Percentiles rank a stretch among this genome's conserved stretches.
phyloP scores from a whole-genome alignment of 139 green algal species.

The Picochlorum sp. region DNA sequence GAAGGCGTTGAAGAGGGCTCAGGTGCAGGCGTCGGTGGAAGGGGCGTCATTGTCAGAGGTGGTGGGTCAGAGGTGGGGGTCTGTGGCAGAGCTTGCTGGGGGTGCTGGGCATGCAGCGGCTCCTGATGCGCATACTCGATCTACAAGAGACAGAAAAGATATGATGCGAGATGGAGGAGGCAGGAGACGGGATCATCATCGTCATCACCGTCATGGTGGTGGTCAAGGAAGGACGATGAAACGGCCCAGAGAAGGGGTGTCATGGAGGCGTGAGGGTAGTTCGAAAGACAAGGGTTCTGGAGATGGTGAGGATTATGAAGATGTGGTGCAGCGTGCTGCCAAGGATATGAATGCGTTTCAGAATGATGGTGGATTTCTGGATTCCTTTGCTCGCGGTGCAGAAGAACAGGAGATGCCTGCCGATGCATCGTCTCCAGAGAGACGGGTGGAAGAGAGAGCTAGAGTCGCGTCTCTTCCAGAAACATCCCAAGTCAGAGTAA shows the following conservation, averaged over 20 bases:
- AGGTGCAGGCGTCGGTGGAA: conserved; percentile 58
- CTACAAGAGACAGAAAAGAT: conserved; percentile 4
- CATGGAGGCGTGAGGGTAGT: not conserved
- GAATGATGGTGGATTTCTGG: conserved; percentile 66
- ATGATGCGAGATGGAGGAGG: not conserved
- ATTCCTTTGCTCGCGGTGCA: conserved; percentile 20
- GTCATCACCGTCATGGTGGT: not conserved
- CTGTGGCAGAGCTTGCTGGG: conserved; percentile 40
- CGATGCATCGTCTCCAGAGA: not conserved
- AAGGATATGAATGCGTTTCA: conserved; percentile 54
- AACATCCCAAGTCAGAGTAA: conserved; percentile 28
- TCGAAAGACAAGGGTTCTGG: conserved; percentile 8
- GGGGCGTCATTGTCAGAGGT: conserved; percentile 38
- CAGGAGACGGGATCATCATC: not conserved
- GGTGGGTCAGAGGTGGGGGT: conserved; percentile 74
- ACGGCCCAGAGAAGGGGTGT: not conserved
- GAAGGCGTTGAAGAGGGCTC: conserved; percentile 80
- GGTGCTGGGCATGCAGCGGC: conserved; percentile 42
- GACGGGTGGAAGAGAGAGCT: not conserved
- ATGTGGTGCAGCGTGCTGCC: conserved; percentile 23
- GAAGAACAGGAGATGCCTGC: conserved; percentile 6
- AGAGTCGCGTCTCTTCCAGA: no score
- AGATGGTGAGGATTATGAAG: not conserved
- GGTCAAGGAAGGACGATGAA: not conserved
- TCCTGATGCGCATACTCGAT: conserved; percentile 21